Percentiles rank a stretch among this genome's conserved stretches.
Conservation (phyloP, 83 land plant genomes). For the Diphasiastrum complanatum region DNA sequence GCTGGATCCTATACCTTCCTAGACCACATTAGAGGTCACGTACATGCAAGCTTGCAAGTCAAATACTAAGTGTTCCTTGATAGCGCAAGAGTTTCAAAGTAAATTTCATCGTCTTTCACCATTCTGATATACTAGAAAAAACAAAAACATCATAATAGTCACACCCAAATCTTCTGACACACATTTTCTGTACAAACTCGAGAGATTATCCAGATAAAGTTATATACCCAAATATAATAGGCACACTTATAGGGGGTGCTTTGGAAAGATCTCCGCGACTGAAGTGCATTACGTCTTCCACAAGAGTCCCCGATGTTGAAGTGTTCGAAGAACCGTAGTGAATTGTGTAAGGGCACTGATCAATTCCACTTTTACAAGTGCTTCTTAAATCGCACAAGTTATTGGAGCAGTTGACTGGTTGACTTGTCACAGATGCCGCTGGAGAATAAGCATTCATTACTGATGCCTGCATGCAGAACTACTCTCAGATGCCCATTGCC, state of each 20-base stretch:
- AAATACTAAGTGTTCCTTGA: no score
- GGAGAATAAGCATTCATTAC: slow-evolving; percentile 5
- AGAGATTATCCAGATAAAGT: not conserved
- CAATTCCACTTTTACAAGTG: not conserved
- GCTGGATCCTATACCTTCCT: no score
- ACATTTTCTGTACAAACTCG: not conserved
- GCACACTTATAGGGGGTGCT: not conserved
- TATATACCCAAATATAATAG: slow-evolving; percentile 11
- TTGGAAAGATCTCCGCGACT: not conserved
- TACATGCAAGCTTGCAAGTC: no score
- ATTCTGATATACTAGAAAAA: no score
- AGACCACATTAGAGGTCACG: no score
- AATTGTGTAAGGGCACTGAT: not conserved
- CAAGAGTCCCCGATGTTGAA: slow-evolving; percentile 10
- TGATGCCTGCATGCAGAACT: no score
- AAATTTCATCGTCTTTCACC: no score
- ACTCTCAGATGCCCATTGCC: no score
- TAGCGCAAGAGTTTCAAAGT: no score
- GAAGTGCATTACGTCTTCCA: slow-evolving; percentile 11
- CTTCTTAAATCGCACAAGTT: slow-evolving; percentile 1
- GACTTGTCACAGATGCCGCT: not conserved
- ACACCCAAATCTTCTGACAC: not conserved
- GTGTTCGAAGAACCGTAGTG: slow-evolving; percentile 12
- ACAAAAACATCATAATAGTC: not conserved
- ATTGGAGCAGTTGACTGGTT: not conserved